Base-by-base conservation (phyloP, 805 yeast genomes). In the Ogataea kodamae region DNA sequence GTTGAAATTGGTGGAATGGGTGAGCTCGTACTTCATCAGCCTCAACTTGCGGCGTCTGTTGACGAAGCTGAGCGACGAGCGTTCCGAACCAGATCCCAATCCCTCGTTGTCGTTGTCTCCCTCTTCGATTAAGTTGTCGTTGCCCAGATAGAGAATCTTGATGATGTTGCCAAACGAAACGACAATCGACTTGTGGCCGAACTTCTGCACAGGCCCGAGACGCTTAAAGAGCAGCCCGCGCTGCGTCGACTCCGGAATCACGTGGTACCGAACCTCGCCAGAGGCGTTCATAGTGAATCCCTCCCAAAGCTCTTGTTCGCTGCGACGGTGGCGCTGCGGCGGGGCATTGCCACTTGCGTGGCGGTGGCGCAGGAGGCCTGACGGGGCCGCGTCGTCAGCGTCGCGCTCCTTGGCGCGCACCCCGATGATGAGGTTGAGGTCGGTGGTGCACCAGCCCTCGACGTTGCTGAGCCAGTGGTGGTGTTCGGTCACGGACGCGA, bases 371-470 rank as follows among this genome's bases (percentile, higher is more conserved):
- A 24, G 12, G 36, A 23, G 9, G 38, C 34, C n/a, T 34, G 29
- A 25, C 30, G 40, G 18, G 31, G 31, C 5, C 26, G 33, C 12
- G 22, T 43, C 40, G 17, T 58, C 64, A 7, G 49, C 55, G 26
- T 52, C 57, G 21, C 21, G 21, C 11, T 65, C 64, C 37, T 70
- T 70, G 37, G 68, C 57, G 30, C 75, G 64, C 6, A 78, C 64
- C 1, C 95, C 96, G 59, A 85, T 70, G 9, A 86, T 61, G 65
- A 80, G 72, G 54, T 86, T 85, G 50, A 82, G 69, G 46, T 83
- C 94, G 1, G 89, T 82, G 9, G 76, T 58, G 43, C 81, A 78
- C 95, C 95, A 86, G 12, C 78, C 75, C 49, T 78, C 84, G n/a
- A 83, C 77, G 39, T 72, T 61, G 17, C 70, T 68, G 25, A 77